phyloP scores from a whole-genome alignment of 2,329 filamentous ascomycete genomes.

The Xylariaceae sp. region DNA sequence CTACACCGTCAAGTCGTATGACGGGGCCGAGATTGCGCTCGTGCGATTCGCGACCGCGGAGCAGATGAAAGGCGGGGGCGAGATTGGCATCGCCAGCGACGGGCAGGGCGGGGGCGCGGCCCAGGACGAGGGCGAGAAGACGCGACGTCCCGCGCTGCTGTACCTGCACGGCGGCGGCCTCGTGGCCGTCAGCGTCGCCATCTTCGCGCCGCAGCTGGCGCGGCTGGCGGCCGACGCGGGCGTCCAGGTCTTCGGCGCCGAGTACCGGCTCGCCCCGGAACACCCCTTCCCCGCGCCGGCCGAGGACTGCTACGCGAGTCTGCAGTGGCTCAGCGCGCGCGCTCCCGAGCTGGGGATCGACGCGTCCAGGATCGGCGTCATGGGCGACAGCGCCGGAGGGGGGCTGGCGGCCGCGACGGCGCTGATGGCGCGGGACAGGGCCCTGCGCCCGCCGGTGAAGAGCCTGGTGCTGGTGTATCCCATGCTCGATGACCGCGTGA shows the following conservation, averaged over 20 bases:
- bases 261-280: background rate
- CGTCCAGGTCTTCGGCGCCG: too few species aligned
- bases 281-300: background rate
- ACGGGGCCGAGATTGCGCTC: conserved; percentile 13
- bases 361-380: background rate
- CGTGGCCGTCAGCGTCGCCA: background rate
- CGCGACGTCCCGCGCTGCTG: background rate
- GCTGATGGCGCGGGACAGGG: too few species aligned
- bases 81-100: too few species aligned
- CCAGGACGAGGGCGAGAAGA: too few species aligned
- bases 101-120: too few species aligned
- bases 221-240: background rate
- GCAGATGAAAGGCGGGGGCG: too few species aligned
- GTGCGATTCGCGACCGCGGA: conserved; percentile 13
- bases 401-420: too few species aligned
- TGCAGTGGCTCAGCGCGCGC: background rate
- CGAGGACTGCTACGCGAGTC: background rate
- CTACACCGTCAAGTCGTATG: conserved; percentile 11
- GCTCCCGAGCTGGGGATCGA: background rate
- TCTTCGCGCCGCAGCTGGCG: background rate
- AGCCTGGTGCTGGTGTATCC: too few species aligned
- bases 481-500: too few species aligned
- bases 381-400: background rate
- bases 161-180: background rate
- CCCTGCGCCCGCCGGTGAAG: too few species aligned